Base-by-base conservation (phyloP, 257 asterid genomes). In the Nicotiana tomentosiformis region DNA sequence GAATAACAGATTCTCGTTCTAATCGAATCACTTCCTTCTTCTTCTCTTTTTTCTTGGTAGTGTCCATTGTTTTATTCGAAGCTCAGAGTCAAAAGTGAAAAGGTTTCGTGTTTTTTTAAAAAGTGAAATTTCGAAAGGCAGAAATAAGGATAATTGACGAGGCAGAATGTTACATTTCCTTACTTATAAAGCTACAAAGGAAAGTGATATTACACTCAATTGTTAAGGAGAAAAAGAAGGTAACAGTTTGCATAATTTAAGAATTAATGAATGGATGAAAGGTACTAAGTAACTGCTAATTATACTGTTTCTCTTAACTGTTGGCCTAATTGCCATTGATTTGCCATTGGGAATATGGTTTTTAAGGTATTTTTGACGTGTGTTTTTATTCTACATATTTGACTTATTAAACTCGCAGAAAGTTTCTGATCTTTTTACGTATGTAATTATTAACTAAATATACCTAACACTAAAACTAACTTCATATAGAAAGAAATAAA, bases 1-100 rank as follows among this genome's bases (percentile, higher is more conserved):
- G 98, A 84, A 96, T 93, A 3, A 96, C 99, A 17, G 99, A 86
- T 87, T 96, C 99, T 18, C 90, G 89, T 90, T 96, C 99, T 89
- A 96, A 85, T 56, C 97, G 98, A 77, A 96, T 94, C 77, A 96
- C 95, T 46, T 94, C 97, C 66, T 89, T 93, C 88, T 77, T 85
- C 64, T 86, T 84, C 77, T 81, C 88, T 51, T 74, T 74, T 49
- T 74, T 74, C 64, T 51, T 74, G 1, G 15, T 16, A 66, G 37
- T 14, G 4, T 74, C 23, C 79, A 74, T 74, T 70, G 58, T 43
- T 20, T 1, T 5, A 43, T 70, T 70, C 49, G 11, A 43, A 43
- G 49, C 0, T 43, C 49, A 43, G 11, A 8, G 49, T 7, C 11
- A 43, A 20, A n/a, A 43, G 9, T 33, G 2, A 66, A 66, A 37